Conservation (phyloP, 495 filamentous ascomycete genomes). For the Aspergillus hancockii region DNA sequence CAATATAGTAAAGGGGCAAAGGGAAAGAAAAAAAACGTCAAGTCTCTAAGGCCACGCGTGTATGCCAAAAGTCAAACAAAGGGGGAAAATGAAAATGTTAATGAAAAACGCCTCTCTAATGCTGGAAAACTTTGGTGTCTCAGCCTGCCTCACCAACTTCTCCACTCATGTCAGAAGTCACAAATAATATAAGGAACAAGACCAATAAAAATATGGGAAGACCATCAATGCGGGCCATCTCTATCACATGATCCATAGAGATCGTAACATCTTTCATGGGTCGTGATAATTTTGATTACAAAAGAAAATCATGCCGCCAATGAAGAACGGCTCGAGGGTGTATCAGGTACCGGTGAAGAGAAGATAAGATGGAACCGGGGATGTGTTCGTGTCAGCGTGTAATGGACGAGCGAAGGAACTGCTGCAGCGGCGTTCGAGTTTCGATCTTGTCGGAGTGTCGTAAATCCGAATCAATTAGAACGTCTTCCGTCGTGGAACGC, state of each 20-base stretch:
- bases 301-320: constrained; percentile 22
- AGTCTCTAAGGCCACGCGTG: constrained; percentile 23
- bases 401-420: constrained; percentile 8
- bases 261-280: constrained; percentile 49
- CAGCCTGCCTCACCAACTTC: constrained; percentile 18
- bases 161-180: constrained; percentile 11
- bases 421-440: constrained; percentile 13
- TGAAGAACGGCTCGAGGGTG: constrained; percentile 4
- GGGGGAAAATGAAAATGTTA: constrained; percentile 9
- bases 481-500: neutral
- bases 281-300: constrained; percentile 37
- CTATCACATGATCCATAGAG: constrained; percentile 52
- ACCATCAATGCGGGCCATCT: constrained; percentile 37
- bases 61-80: constrained; percentile 18
- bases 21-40: constrained; percentile 18
- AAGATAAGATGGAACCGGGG: constrained; percentile 9
- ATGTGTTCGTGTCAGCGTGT: constrained; percentile 18
- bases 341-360: constrained; percentile 24
- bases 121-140: constrained; percentile 28
- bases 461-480: neutral
- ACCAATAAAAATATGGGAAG: constrained; percentile 19
- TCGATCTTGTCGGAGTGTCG: neutral
- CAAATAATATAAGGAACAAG: constrained; percentile 20
- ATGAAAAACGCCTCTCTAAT: constrained; percentile 32
- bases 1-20: constrained; percentile 8